A percentile compares a stretch with the other conserved stretches of the same genome.
Evolutionary conservation across 371 early-diverging fungal genomes (phyloP).

Genomic region (Mortierella polycephala): DNA sequence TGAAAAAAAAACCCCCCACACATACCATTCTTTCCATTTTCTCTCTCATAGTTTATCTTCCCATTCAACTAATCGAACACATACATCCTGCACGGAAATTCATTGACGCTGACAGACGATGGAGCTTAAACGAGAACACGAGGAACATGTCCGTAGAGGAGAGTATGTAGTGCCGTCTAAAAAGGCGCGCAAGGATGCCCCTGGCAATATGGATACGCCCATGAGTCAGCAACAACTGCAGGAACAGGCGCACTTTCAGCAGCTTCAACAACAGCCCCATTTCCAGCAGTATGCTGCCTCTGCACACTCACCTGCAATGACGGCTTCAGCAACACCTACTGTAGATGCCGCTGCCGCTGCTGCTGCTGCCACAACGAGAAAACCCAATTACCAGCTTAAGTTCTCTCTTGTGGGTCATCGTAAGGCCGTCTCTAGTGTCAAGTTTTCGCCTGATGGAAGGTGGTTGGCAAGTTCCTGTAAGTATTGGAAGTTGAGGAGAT

Average conservation of each 20-base stretch:
- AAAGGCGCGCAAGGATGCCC: conserved; percentile 17
- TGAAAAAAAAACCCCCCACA: too few relatives aligned
- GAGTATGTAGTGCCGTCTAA: conserved; percentile 16
- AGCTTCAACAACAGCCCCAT: not conserved
- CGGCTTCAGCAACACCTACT: not conserved
- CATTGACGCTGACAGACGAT: not conserved
- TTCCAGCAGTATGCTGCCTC: not conserved
- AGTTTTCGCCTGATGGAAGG: conserved; percentile 98
- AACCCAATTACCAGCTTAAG: conserved; percentile 89
- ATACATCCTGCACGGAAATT: not conserved
- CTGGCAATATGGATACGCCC: conserved; percentile 1
- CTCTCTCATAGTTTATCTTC: not conserved
- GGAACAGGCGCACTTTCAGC: not conserved
- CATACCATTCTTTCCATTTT: too few relatives aligned
- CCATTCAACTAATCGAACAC: not conserved
- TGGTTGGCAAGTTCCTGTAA: conserved; percentile 95
- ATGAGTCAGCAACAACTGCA: conserved; percentile 5
- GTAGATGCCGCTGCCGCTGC: conserved; percentile 13
- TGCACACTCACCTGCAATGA: not conserved
- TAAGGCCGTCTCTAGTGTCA: conserved; percentile 94
- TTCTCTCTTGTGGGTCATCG: conserved; percentile 94
- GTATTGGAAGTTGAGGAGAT: conserved; percentile 16
- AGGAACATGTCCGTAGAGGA: not conserved
- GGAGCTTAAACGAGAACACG: not conserved
- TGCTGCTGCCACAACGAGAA: conserved; percentile 55